Conservation (phyloP, 1,139 yeast species). For the Cylindricascospora bacillispora region DNA sequence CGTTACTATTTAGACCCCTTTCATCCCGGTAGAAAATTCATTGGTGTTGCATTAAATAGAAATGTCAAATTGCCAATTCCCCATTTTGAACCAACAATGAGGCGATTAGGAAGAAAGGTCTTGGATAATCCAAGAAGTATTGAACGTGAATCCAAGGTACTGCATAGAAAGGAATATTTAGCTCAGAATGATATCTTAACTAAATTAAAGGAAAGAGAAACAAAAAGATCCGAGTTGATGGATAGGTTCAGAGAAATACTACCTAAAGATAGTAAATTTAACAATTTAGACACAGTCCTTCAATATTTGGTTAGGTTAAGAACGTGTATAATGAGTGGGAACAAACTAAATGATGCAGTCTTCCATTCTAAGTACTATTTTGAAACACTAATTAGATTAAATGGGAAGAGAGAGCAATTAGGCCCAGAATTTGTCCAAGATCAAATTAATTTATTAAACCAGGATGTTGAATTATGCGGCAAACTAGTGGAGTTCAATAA, state of each 20-base stretch:
- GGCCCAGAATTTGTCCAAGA: slow-evolving; percentile 18
- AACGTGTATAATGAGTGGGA: slow-evolving; percentile 38
- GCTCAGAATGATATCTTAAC: slow-evolving; percentile 40
- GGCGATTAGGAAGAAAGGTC: slow-evolving; percentile 69
- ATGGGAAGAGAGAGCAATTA: slow-evolving; percentile 31
- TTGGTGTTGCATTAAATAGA: slow-evolving; percentile 68
- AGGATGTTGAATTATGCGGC: slow-evolving; percentile 14
- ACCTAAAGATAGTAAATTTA: slow-evolving; percentile 20
- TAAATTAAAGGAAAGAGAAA: slow-evolving; percentile 29
- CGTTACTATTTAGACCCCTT: slow-evolving; percentile 91
- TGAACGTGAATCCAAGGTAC: slow-evolving; percentile 14
- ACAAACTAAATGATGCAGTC: slow-evolving; percentile 41
- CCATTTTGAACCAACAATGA: slow-evolving; percentile 73
- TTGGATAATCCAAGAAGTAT: slow-evolving; percentile 35
- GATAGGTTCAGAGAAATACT: slow-evolving; percentile 20
- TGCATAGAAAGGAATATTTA: slow-evolving; percentile 38
- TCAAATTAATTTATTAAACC: slow-evolving; percentile 23
- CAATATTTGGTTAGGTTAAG: slow-evolving; percentile 41
- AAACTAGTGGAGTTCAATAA: slow-evolving; percentile 29
- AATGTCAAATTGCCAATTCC: slow-evolving; percentile 67
- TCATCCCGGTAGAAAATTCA: slow-evolving; percentile 84
- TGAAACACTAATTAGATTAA: slow-evolving; percentile 37
- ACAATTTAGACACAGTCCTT: slow-evolving; percentile 33
- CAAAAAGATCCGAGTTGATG: slow-evolving; percentile 27
- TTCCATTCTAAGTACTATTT: slow-evolving; percentile 42